Base-by-base conservation (phyloP, 2,329 filamentous ascomycete species). In the Nemania sp. region DNA sequence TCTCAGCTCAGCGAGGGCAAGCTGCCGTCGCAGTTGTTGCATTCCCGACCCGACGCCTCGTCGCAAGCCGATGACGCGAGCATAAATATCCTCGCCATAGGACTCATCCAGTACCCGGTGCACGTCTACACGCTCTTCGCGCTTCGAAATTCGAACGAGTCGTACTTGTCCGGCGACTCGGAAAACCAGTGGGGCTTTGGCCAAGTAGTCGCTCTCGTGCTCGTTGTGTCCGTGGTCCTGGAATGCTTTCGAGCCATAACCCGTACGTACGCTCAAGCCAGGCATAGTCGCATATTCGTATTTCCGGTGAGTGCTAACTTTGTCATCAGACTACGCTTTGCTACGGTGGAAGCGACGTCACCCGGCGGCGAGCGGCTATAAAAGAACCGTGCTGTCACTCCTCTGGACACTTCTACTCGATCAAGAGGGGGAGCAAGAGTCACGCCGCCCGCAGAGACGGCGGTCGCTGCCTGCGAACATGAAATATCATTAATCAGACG, bases 141-240 rank as follows among this genome's bases (percentile, higher is more conserved):
- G 2, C 34, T 47, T n/a, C n/a, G 42, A 39, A 17, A 6, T 0
- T 48, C 42, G 1, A 55, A 55, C 15, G 43, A 55, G 18, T 18
- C 34, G 7, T 55, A 39, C 15, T 21, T 55, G n/a, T 55, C 34
- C 18, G 43, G 43, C 13, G 43, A 55, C 32, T 48, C 53, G 15
- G 53, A 48, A 18, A 55, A 48, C 13, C 3, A 29, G 34, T 55
- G 53, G 43, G 53, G 32, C 2, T 48, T 55, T 12, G 43, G 53
- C 39, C 43, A 40, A 40, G 25, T 42, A 15, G 34, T 48, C 32
- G 42, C 43, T 32, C 18, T 55, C 21, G 45, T 55, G 18, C 32
- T 55, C 34, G 32, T 48, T 9, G 20, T 20, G n/a, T 40, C 32
- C 6, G 42, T 48, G n/a, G 18, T 55, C 18, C 6, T 40, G 34